phyloP scores from a whole-genome alignment of 1,139 yeast genomes.

The Yamadazyma songkhlaensis region DNA sequence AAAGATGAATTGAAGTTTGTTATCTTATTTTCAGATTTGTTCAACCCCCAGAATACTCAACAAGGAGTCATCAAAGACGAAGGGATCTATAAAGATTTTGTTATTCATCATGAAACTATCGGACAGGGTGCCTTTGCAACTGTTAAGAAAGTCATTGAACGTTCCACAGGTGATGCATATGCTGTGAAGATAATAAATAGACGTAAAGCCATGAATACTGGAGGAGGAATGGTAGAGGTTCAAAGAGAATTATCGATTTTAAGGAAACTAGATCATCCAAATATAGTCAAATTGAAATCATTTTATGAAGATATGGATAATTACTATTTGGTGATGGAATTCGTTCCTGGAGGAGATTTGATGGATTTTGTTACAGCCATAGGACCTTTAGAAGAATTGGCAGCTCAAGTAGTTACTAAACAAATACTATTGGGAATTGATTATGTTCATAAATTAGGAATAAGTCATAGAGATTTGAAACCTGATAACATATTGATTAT shows the following conservation, averaged over 20 bases:
- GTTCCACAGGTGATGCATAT: constrained; percentile 76
- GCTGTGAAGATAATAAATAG: constrained; percentile 91
- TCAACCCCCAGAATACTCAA: constrained; percentile 30
- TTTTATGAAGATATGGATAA: constrained; percentile 79
- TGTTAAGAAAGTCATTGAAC: constrained; percentile 84
- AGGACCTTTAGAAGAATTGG: constrained; percentile 89
- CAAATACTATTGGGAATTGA: constrained; percentile 83
- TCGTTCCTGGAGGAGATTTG: constrained; percentile 94
- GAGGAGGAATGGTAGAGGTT: constrained; percentile 67
- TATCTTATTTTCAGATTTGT: constrained; percentile 53
- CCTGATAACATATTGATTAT: constrained; percentile 90
- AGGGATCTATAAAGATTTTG: constrained; percentile 70
- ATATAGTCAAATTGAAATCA: constrained; percentile 77
- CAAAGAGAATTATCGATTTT: constrained; percentile 82
- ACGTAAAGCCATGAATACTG: constrained; percentile 72
- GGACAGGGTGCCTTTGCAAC: constrained; percentile 98
- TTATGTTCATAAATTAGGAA: constrained; percentile 85
- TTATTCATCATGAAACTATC: constrained; percentile 75
- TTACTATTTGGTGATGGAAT: constrained; percentile 91
- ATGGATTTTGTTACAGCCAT: constrained; percentile 95
- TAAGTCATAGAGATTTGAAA: constrained; percentile 89
- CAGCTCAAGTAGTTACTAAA: constrained; percentile 78
- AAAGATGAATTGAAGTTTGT: constrained; percentile 74
- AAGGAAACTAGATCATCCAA: constrained; percentile 73
- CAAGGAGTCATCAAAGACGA: constrained; percentile 29